Percentiles rank a stretch among this genome's conserved stretches.
These are phyloP conservation scores for Phellopilus nigrolimitatus DNA, from an alignment of 1,284 basidiomycete genomes.

Conservation along the genomic window DNA sequence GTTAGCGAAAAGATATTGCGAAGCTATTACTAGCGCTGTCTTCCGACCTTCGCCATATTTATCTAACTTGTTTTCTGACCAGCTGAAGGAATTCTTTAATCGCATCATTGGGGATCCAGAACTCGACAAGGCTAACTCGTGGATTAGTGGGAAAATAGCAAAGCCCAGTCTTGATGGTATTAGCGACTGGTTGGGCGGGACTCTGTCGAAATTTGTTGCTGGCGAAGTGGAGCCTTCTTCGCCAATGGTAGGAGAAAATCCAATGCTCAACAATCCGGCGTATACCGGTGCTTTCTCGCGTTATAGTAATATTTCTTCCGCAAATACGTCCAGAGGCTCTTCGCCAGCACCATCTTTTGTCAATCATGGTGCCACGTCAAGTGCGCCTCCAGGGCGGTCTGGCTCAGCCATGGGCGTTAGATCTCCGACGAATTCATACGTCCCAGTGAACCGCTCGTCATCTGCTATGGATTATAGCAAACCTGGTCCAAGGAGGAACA, in stretches of 20 bases:
- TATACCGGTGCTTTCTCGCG: constrained; percentile 88
- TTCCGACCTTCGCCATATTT: constrained; percentile 65
- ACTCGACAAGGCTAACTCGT: constrained; percentile 67
- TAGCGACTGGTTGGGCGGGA: constrained; percentile 91
- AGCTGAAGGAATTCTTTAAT: constrained; percentile 79
- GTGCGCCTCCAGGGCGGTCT: constrained; percentile 43
- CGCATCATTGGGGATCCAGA: constrained; percentile 76
- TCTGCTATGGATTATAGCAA: constrained; percentile 73
- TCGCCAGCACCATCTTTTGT: constrained; percentile 62
- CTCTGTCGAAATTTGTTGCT: constrained; percentile 94
- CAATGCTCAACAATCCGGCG: constrained; percentile 39
- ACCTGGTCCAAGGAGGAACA: constrained; percentile 37
- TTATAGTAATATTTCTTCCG: constrained; percentile 90
- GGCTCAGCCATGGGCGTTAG: constrained; percentile 61
- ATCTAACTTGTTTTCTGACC: constrained; percentile 63
- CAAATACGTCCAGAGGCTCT: constrained; percentile 62
- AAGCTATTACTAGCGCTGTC: constrained; percentile 77
- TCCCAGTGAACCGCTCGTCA: constrained; percentile 61
- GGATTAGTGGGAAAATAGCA: constrained; percentile 77
- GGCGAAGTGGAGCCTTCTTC: constrained; percentile 67
- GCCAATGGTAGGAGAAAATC: constrained; percentile 34
- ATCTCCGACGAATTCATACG: constrained; percentile 39
- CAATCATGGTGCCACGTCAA: constrained; percentile 39
- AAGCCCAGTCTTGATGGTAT: constrained; percentile 91
- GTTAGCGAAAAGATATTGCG: constrained; percentile 81